Evolutionary conservation across 2,329 filamentous ascomycete genomes (phyloP).

Genomic region (Cladophialophora exuberans): DNA sequence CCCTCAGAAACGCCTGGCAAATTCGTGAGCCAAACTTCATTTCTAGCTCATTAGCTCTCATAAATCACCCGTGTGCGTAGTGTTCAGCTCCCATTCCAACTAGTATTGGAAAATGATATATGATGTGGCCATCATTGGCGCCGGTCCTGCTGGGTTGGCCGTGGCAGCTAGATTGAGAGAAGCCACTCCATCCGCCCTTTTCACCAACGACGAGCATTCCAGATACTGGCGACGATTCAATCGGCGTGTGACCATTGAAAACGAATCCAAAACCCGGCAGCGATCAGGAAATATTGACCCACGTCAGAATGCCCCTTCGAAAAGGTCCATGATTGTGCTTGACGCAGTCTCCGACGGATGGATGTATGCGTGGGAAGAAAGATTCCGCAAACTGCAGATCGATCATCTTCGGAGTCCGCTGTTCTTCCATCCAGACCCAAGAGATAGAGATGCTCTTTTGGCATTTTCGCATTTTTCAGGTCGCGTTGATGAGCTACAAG

Average conservation of each 20-base stretch:
- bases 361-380: constrained; percentile 71
- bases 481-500: constrained; percentile 65
- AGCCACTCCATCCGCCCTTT: constrained; percentile 73
- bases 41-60: too few species aligned
- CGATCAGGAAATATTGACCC: neutral
- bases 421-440: constrained; percentile 80
- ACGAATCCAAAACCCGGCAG: constrained; percentile 14
- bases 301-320: neutral
- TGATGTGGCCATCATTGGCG: constrained; percentile 74
- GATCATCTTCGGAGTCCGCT: constrained; percentile 75
- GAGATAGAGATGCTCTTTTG: constrained; percentile 73
- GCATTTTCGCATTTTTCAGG: constrained; percentile 67
- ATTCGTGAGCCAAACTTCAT: too few species aligned
- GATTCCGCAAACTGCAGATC: constrained; percentile 72
- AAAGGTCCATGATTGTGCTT: constrained; percentile 62
- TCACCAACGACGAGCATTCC: constrained; percentile 81
- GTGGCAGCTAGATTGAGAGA: constrained; percentile 73
- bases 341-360: constrained; percentile 67
- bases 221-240: constrained; percentile 57
- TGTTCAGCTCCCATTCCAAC: too few species aligned
- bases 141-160: constrained; percentile 74
- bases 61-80: too few species aligned
- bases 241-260: constrained; percentile 20
- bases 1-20: too few species aligned
- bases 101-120: constrained; percentile 28